These are phyloP conservation scores for Agaricus subrufescens DNA, from an alignment of 768 basidiomycete species.

Conservation along the genomic window DNA sequence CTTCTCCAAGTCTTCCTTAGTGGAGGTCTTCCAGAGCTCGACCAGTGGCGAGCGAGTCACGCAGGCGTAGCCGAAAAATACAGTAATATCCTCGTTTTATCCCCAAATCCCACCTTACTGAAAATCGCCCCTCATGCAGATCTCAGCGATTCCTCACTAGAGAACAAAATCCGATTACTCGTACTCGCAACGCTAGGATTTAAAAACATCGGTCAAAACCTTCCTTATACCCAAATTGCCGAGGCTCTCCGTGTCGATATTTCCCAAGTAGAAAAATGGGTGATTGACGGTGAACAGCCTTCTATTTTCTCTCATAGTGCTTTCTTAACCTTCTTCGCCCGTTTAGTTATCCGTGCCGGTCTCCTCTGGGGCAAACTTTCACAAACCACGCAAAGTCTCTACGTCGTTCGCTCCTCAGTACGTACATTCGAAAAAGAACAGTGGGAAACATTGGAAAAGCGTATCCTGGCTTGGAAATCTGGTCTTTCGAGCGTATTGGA, in stretches of 20 bases:
- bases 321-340: neutral
- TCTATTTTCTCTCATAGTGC: neutral
- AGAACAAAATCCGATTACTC: conserved; percentile 76
- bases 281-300: conserved; percentile 65
- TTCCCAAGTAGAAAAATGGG: conserved; percentile 78
- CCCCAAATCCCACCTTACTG: neutral
- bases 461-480: conserved; percentile 73
- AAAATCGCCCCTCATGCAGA: conserved; percentile 30
- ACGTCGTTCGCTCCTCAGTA: conserved; percentile 68
- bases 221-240: conserved; percentile 69
- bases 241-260: conserved; percentile 58
- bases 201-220: conserved; percentile 66
- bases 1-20: conserved; percentile 75
- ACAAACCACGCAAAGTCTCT: conserved; percentile 70
- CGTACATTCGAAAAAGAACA: conserved; percentile 74
- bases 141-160: conserved; percentile 54
- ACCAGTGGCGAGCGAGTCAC: conserved; percentile 53
- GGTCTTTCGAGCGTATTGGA: conserved; percentile 67
- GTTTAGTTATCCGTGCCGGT: conserved; percentile 74
- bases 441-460: conserved; percentile 75
- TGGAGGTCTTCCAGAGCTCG: conserved; percentile 57
- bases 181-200: conserved; percentile 75
- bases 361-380: conserved; percentile 81
- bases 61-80: conserved; percentile 46
- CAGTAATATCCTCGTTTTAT: conserved; percentile 35